Percentiles rank a stretch among this genome's conserved stretches.
Conservation (phyloP, 805 yeast species). For the Hanseniaspora vineae region DNA sequence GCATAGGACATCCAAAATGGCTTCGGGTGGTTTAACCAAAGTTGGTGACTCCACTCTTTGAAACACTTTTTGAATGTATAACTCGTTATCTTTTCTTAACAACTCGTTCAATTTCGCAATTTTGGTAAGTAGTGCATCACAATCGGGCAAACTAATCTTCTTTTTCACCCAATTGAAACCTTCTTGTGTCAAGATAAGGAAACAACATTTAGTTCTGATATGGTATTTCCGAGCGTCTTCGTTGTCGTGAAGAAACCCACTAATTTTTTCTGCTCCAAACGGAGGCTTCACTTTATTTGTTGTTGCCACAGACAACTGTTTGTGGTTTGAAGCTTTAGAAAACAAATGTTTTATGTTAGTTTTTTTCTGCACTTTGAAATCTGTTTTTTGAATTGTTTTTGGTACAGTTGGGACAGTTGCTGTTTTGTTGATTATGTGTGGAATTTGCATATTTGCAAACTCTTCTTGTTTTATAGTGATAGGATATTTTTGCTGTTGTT, state of each 20-base stretch:
- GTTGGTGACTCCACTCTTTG: neutral
- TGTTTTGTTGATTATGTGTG: no score
- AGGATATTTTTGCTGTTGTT: no score
- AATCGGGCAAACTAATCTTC: neutral
- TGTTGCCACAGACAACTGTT: no score
- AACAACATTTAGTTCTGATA: neutral
- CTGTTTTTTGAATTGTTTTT: no score
- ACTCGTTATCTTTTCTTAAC: slow-evolving; percentile 3
- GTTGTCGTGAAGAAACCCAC: neutral
- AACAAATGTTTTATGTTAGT: no score
- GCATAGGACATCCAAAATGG: neutral
- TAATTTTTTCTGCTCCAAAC: neutral
- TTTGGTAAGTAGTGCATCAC: neutral
- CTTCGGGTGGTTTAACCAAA: slow-evolving; percentile 1
- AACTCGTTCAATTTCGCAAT: slow-evolving; percentile 1
- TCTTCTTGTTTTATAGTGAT: no score
- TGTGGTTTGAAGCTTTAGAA: no score
- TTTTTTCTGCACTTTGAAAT: no score
- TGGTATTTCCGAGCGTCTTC: neutral
- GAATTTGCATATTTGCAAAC: no score
- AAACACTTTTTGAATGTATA: slow-evolving; percentile 1
- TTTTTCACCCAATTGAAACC: neutral
- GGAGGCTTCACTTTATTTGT: neutral
- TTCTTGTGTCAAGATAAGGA: neutral
- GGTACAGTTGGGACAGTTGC: no score